Percentiles rank a stretch among this genome's conserved stretches.
Conservation (phyloP, 2,329 filamentous ascomycete genomes). For the Rutstroemia sp. region DNA sequence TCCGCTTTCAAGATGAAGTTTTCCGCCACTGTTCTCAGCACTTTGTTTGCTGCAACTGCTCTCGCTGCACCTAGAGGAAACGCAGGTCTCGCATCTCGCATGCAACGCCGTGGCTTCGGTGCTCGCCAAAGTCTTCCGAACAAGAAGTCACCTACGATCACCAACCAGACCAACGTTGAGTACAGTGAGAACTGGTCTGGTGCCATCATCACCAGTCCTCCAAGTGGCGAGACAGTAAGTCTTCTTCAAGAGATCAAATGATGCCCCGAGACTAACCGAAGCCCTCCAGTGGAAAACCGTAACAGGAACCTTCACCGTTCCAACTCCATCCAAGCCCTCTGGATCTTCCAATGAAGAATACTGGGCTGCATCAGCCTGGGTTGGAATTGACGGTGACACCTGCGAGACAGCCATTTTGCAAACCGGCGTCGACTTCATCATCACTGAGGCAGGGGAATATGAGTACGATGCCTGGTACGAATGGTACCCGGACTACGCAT, state of each 20-base stretch:
- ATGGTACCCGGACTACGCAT: conserved; percentile 49
- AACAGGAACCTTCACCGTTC: conserved; percentile 31
- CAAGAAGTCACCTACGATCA: background rate
- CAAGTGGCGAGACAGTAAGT: conserved; percentile 18
- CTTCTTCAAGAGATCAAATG: background rate
- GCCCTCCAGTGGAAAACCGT: conserved; percentile 28
- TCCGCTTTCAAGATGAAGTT: background rate
- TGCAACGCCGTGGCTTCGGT: background rate
- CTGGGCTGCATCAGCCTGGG: background rate
- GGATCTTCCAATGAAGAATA: background rate
- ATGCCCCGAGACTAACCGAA: background rate
- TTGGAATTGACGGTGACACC: background rate
- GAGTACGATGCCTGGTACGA: conserved; percentile 51
- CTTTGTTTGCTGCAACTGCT: background rate
- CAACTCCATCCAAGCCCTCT: conserved; percentile 18
- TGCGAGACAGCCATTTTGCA: background rate
- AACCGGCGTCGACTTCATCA: conserved; percentile 34
- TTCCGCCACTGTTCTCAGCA: background rate
- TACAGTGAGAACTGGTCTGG: conserved; percentile 33
- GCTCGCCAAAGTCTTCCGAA: background rate
- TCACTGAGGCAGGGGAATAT: conserved; percentile 28
- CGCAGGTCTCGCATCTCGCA: background rate
- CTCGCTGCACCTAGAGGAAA: background rate
- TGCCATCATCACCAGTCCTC: conserved; percentile 27
- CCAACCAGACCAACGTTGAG: conserved; percentile 21